Evolutionary conservation across 768 basidiomycete genomes (phyloP).

Genomic region (Lepiota venenata): DNA sequence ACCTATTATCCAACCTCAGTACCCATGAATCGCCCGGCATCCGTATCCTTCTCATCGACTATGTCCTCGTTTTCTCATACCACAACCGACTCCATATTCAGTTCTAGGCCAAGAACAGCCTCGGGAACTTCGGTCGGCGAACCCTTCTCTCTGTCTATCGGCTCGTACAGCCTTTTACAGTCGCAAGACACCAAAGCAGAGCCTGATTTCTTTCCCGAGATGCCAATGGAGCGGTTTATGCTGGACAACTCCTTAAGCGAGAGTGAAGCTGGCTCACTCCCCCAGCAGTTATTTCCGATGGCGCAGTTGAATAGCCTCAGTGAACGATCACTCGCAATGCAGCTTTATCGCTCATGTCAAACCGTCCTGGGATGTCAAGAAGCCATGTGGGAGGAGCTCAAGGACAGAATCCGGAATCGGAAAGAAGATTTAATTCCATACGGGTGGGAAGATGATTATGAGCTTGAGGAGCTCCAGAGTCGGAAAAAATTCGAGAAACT

Average conservation of each 20-base stretch:
- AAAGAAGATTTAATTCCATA: slow-evolving; percentile 48
- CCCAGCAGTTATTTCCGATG: slow-evolving; percentile 34
- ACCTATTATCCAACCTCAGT: slow-evolving; percentile 33
- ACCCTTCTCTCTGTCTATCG: slow-evolving; percentile 17
- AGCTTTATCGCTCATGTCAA: slow-evolving; percentile 62
- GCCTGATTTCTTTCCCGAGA: neutral
- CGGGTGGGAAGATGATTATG: slow-evolving; percentile 72
- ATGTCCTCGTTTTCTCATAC: slow-evolving; percentile 36
- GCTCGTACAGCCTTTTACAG: slow-evolving; percentile 9
- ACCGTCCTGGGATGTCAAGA: slow-evolving; percentile 64
- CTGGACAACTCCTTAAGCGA: slow-evolving; percentile 47
- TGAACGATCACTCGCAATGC: slow-evolving; percentile 67
- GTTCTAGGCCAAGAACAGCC: slow-evolving; percentile 22
- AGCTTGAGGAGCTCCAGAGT: slow-evolving; percentile 52
- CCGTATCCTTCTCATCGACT: slow-evolving; percentile 52
- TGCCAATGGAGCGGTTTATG: slow-evolving; percentile 35
- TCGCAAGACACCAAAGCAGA: too few relatives aligned
- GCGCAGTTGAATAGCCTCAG: slow-evolving; percentile 44
- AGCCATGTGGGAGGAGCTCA: slow-evolving; percentile 75
- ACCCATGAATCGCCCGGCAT: slow-evolving; percentile 34
- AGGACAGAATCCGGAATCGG: slow-evolving; percentile 56
- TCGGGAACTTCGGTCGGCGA: slow-evolving; percentile 33
- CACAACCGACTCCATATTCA: slow-evolving; percentile 22
- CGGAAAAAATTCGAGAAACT: slow-evolving; percentile 58
- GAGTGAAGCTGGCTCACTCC: slow-evolving; percentile 30